These are phyloP conservation scores for Priceomyces carsonii DNA, from an alignment of 805 yeast species.

Conservation along the genomic window DNA sequence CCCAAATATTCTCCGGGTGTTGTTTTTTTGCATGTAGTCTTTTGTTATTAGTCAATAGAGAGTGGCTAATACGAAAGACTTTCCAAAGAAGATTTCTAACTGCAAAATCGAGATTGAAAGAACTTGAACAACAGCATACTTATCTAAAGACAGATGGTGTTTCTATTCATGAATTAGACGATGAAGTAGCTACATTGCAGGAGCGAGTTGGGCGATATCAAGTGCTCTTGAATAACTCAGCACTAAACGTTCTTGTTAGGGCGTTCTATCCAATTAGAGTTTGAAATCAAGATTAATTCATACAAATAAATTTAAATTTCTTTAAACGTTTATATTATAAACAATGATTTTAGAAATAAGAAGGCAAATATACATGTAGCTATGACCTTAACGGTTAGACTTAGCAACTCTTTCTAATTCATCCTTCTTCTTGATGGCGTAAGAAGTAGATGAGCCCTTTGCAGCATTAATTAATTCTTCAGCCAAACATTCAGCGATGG, in stretches of 20 bases:
- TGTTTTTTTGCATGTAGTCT: constrained; percentile 45
- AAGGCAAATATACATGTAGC: constrained; percentile 5
- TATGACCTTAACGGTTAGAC: constrained; percentile 91
- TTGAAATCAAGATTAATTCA: constrained; percentile 6
- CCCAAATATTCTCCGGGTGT: constrained; percentile 62
- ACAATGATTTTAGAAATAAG: constrained; percentile 5
- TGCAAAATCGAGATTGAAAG: constrained; percentile 5
- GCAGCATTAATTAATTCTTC: constrained; percentile 99
- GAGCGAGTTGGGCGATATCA: constrained; percentile 21
- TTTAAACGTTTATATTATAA: constrained; percentile 8
- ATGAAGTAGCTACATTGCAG: constrained; percentile 12
- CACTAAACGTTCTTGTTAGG: constrained; percentile 14
- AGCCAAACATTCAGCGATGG: constrained; percentile 99
- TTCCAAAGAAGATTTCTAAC: constrained; percentile 19
- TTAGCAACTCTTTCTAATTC: constrained; percentile 99
- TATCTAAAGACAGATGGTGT: constrained; percentile 8
- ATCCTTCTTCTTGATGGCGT: constrained; percentile 99
- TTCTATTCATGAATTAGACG: constrained; percentile 9
- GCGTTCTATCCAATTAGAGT: constrained; percentile 23
- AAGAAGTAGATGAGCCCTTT: constrained; percentile 99
- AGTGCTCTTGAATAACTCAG: constrained; percentile 9
- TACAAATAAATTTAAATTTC: constrained; percentile 2
- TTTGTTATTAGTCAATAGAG: constrained; percentile 50
- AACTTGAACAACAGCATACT: constrained; percentile 7
- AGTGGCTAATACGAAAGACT: constrained; percentile 39